phyloP scores from a whole-genome alignment of 1,139 yeast genomes.

The Saccharomyces hybrid region DNA sequence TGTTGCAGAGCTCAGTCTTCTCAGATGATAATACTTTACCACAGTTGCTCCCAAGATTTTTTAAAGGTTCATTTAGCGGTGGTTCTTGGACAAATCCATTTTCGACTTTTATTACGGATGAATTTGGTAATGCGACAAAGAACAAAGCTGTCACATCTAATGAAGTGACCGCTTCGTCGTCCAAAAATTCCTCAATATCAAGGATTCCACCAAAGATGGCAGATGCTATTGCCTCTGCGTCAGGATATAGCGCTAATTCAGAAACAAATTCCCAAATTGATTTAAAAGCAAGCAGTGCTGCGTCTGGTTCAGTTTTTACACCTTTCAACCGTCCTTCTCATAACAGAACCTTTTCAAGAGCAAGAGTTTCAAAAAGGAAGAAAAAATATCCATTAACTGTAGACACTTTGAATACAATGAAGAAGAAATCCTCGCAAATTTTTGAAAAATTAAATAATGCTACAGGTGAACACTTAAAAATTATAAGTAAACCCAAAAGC shows the following conservation, averaged over 20 bases:
- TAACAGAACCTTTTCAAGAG: conserved; percentile 16
- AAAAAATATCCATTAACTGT: conserved; percentile 21
- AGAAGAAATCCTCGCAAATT: conserved; percentile 16
- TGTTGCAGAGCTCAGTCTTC: conserved; percentile 12
- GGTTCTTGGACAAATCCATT: conserved; percentile 71
- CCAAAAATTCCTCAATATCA: conserved; percentile 2
- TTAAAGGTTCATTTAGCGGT: conserved; percentile 57
- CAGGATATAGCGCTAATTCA: conserved; percentile 11
- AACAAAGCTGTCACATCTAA: not conserved
- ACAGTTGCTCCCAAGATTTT: conserved; percentile 59
- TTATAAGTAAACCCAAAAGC: conserved; percentile 9
- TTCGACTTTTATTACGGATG: conserved; percentile 26
- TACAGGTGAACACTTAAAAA: conserved; percentile 6
- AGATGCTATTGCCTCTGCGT: conserved; percentile 19
- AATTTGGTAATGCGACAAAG: not conserved
- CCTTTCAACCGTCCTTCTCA: conserved; percentile 10
- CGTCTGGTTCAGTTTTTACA: not conserved
- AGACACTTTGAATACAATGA: conserved; percentile 21
- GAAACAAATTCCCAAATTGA: conserved; percentile 1
- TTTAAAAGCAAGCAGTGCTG: not conserved
- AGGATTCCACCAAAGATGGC: conserved; percentile 21
- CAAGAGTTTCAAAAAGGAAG: conserved; percentile 16
- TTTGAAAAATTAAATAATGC: conserved; percentile 12
- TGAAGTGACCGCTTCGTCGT: not conserved
- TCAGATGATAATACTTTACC: conserved; percentile 41